phyloP scores from a whole-genome alignment of 768 basidiomycete species.

The Russula abietina region DNA sequence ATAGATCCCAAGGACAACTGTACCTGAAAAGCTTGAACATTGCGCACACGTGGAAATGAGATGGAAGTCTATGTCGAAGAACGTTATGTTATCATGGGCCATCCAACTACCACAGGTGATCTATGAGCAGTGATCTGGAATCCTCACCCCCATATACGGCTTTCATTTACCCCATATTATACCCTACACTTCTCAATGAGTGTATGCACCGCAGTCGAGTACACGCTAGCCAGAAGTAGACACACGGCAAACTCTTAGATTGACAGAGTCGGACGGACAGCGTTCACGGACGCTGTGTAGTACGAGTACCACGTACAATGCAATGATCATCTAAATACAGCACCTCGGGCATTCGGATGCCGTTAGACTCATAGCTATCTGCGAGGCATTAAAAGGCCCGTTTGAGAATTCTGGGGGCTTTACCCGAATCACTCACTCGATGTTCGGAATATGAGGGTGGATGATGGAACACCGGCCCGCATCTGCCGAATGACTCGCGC shows the following conservation, averaged over 20 bases:
- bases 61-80: constrained; percentile 3
- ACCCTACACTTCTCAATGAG: neutral
- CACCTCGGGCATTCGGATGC: neutral
- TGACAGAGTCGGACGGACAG: neutral
- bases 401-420: neutral
- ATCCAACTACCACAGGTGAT: constrained; percentile 10
- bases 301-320: neutral
- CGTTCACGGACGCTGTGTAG: neutral
- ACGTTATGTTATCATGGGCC: neutral
- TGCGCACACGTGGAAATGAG: neutral
- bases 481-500: neutral
- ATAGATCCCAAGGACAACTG: neutral
- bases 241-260: neutral
- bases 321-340: neutral
- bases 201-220: neutral
- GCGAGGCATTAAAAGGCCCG: neutral
- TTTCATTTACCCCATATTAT: neutral
- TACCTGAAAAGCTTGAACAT: neutral
- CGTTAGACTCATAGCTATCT: neutral
- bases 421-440: neutral
- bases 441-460: neutral
- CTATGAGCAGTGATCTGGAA: neutral
- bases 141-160: neutral
- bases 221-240: neutral
- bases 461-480: neutral